Percentiles rank a stretch among this genome's conserved stretches.
Evolutionary conservation across 805 yeast species (phyloP).

Genomic region (Pichia membranifaciens): DNA sequence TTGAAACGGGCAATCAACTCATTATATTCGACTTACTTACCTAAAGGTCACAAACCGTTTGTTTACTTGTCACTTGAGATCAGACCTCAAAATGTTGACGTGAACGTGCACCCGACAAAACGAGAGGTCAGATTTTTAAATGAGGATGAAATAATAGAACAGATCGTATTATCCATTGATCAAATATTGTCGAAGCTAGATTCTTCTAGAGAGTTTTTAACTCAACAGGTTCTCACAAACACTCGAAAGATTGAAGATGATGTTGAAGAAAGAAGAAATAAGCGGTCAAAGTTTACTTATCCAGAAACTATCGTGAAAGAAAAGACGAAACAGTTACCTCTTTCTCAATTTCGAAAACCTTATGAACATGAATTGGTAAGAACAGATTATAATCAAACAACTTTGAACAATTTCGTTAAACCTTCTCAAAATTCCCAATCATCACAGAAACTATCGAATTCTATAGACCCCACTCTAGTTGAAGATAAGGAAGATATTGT

Average conservation of each 20-base stretch:
- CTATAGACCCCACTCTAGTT: background rate
- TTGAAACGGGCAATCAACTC: slow-evolving; percentile 60
- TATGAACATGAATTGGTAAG: slow-evolving; percentile 64
- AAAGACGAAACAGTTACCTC: slow-evolving; percentile 5
- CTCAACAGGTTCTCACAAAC: slow-evolving; percentile 51
- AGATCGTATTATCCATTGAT: slow-evolving; percentile 46
- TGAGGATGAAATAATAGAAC: slow-evolving; percentile 80
- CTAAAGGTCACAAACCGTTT: slow-evolving; percentile 75
- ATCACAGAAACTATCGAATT: background rate
- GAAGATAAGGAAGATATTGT: too few relatives aligned
- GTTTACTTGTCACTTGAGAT: slow-evolving; percentile 67
- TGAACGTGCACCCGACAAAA: slow-evolving; percentile 94
- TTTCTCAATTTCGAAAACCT: slow-evolving; percentile 31
- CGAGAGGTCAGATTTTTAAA: slow-evolving; percentile 80
- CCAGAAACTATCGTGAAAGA: background rate
- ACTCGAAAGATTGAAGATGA: slow-evolving; percentile 11
- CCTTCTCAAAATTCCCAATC: slow-evolving; percentile 1
- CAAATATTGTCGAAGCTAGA: slow-evolving; percentile 51
- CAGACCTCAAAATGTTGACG: slow-evolving; percentile 70
- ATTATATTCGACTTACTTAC: slow-evolving; percentile 59
- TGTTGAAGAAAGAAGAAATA: slow-evolving; percentile 7
- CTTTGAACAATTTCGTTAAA: slow-evolving; percentile 36
- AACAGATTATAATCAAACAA: slow-evolving; percentile 62
- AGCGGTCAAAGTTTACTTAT: slow-evolving; percentile 3
- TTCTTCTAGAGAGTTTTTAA: slow-evolving; percentile 58